A percentile compares a stretch with the other conserved stretches of the same genome.
These are phyloP conservation scores for Heliamphora pulchella DNA, from an alignment of 179 eudicot genomes.

Conservation along the genomic window DNA sequence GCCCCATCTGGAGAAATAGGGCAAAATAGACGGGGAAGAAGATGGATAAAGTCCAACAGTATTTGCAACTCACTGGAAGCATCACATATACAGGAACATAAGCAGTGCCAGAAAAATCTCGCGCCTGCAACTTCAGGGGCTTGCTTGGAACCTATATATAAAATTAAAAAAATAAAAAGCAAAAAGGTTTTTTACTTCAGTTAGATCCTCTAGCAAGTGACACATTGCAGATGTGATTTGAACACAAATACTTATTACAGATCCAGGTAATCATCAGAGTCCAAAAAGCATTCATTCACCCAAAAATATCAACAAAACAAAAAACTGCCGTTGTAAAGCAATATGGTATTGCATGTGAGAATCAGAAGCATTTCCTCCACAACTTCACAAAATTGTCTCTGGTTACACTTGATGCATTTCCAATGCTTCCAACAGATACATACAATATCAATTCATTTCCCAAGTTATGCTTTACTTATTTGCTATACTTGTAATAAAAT, in stretches of 20 bases:
- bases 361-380: neutral
- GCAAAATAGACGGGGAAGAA: neutral
- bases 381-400: neutral
- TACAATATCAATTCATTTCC: too few species aligned
- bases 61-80: constrained; percentile 57
- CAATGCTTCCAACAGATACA: neutral
- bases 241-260: too few species aligned
- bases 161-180: too few species aligned
- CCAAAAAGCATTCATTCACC: too few species aligned
- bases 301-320: neutral
- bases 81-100: constrained; percentile 73
- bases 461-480: too few species aligned
- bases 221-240: neutral
- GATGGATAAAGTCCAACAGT: neutral
- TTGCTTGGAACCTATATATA: constrained; percentile 26
- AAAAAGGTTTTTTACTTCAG: neutral
- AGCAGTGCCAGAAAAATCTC: constrained; percentile 66
- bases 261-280: neutral
- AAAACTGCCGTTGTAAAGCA: neutral
- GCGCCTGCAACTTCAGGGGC: constrained; percentile 38
- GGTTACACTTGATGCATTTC: neutral
- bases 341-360: too few species aligned
- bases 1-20: constrained; percentile 6
- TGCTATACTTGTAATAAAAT: too few species aligned
- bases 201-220: neutral